Evolutionary conservation across 2,329 filamentous ascomycete genomes (phyloP).

Genomic region (Aspergillus novoparasiticus): DNA sequence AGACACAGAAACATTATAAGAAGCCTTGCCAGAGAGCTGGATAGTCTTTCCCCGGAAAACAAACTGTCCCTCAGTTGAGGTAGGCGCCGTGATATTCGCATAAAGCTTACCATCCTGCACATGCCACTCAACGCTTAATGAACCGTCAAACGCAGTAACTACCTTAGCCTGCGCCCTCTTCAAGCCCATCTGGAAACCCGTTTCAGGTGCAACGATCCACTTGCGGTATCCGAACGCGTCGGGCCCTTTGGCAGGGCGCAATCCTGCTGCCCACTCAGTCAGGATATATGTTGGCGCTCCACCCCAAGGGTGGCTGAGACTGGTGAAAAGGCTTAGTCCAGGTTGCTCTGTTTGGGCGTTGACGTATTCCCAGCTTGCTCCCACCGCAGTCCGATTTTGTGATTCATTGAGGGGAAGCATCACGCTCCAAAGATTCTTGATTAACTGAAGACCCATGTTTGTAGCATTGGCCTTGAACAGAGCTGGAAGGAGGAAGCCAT

Average conservation of each 20-base stretch:
- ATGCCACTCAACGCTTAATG: neutral
- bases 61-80: neutral
- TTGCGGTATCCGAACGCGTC: neutral
- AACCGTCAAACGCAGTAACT: neutral
- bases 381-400: conserved; percentile 33
- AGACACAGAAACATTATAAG: neutral
- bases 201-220: neutral
- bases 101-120: neutral
- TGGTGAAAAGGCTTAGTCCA: conserved; percentile 47
- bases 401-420: conserved; percentile 42
- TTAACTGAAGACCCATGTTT: conserved; percentile 31
- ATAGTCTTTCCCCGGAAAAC: neutral
- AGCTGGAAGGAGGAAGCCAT: conserved; percentile 47
- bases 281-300: conserved; percentile 50
- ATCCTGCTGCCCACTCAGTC: conserved; percentile 30
- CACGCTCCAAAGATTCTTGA: conserved; percentile 44
- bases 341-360: conserved; percentile 39
- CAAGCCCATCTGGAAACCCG: neutral
- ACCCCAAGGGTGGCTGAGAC: conserved; percentile 49
- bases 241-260: neutral
- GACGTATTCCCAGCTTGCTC: conserved; percentile 52
- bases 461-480: conserved; percentile 34
- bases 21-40: neutral
- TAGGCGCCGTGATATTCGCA: neutral
- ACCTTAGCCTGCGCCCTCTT: neutral